Base-by-base conservation (phyloP, 2,329 filamentous ascomycete species). In the Fusarium incarnatum region DNA sequence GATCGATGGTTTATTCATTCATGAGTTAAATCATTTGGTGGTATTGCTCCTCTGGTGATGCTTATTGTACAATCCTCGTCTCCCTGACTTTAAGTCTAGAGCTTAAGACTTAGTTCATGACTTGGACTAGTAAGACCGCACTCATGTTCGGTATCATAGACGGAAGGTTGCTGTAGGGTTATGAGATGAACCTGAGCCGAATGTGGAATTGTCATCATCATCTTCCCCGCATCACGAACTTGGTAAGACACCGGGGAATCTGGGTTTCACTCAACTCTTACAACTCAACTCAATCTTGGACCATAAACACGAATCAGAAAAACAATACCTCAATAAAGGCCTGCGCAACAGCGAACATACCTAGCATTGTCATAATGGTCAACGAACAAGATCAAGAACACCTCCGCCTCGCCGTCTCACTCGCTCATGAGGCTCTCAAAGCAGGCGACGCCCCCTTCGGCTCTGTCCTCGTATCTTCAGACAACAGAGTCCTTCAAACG, bases 391-490 rank as follows among this genome's bases (percentile, higher is more conserved):
- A 72, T 27, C 50, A 55, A 7, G 37, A 42, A 10, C 64, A 72
- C 16, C 68, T 71, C 20, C 60, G 54, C 40, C 68, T 71, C 27
- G 71, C 68, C 32, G 58, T 80, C 41, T 71, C 70, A 54, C 79
- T 80, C n/a, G 79, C 79, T 48, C 68, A 73, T 8, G 77, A 81
- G 59, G 78, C 79, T n/a, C 72, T 81, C 28, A 67, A 79, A 23
- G 79, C 79, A 6, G 79, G 79, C 46, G 78, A 81, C 54, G 71
- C 72, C 22, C 79, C 79, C 15, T 81, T 81, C 28, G 79, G 79
- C 42, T 80, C 79, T 22, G 77, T 81, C 16, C 75, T 81, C 25
- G 79, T 81, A 52, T 72, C 73, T 25, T 49, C 59, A 32, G 37
- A 61, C 7, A 76, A 76, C 44, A 59, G 28, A 15, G 68, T 79